A percentile compares a stretch with the other conserved stretches of the same genome.
These are phyloP conservation scores for Beauveria bassiana DNA, from an alignment of 2,329 filamentous ascomycete species.

Conservation along the genomic window DNA sequence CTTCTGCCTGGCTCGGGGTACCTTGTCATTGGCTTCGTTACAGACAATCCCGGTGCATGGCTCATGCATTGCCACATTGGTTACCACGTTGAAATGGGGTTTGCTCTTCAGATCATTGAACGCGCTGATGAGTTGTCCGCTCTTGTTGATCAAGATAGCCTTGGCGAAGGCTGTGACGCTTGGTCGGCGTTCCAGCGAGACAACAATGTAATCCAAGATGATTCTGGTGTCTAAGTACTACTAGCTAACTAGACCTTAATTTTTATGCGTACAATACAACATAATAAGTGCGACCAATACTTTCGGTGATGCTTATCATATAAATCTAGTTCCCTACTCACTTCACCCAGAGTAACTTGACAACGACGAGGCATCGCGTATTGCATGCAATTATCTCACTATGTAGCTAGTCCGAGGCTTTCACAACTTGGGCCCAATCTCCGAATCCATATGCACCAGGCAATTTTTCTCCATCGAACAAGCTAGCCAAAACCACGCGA, in stretches of 20 bases:
- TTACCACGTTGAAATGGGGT: slow-evolving; percentile 40
- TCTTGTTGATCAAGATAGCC: background rate
- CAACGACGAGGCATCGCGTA: no score
- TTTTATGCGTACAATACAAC: no score
- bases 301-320: no score
- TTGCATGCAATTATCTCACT: no score
- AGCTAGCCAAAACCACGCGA: slow-evolving; percentile 37
- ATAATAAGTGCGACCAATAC: no score
- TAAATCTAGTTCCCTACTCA: no score
- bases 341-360: no score
- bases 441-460: slow-evolving; percentile 34
- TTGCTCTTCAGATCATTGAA: background rate
- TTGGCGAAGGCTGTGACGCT: background rate
- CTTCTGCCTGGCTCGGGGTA: slow-evolving; percentile 36
- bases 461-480: slow-evolving; percentile 37
- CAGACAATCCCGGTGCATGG: slow-evolving; percentile 35
- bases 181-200: background rate
- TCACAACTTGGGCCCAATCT: slow-evolving; percentile 39
- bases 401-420: slow-evolving; percentile 22
- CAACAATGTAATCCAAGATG: background rate
- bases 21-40: slow-evolving; percentile 41
- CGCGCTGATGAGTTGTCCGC: background rate
- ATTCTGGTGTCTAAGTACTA: background rate
- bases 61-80: slow-evolving; percentile 59
- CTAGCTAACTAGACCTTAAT: no score